Evolutionary conservation across 2,329 filamentous ascomycete genomes (phyloP).

Genomic region (Parastagonospora nodorum): DNA sequence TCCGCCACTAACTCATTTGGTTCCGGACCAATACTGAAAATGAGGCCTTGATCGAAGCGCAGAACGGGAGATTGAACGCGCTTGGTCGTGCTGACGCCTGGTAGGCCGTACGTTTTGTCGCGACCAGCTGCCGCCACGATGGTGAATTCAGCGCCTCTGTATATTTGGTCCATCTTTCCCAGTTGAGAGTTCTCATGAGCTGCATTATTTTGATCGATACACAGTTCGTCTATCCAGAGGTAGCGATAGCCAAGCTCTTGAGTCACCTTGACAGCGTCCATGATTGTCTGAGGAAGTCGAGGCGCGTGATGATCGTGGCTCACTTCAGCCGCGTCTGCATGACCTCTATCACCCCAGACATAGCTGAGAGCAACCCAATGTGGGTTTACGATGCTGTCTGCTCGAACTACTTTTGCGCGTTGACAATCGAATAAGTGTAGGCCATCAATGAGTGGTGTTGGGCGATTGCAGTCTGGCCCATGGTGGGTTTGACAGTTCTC

Average conservation of each 20-base stretch:
- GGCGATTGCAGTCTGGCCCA: no score
- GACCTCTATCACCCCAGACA: constrained; percentile 1
- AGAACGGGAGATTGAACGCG: neutral
- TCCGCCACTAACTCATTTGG: neutral
- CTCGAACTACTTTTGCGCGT: no score
- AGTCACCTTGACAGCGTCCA: neutral
- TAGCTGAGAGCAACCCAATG: constrained; percentile 5
- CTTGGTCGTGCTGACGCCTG: neutral
- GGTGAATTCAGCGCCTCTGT: constrained; percentile 8
- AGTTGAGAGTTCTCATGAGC: neutral
- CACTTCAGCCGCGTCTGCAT: neutral
- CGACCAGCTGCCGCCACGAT: constrained; percentile 7
- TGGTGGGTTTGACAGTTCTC: no score
- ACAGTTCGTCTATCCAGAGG: neutral
- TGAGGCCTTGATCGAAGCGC: neutral
- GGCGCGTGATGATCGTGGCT: neutral
- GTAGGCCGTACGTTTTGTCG: neutral
- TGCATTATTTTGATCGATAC: neutral
- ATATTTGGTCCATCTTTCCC: constrained; percentile 13
- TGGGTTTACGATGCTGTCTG: no score
- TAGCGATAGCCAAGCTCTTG: neutral
- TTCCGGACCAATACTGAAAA: neutral
- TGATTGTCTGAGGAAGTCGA: constrained; percentile 2
- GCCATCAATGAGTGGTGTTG: no score
- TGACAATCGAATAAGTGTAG: no score